Base-by-base conservation (phyloP, 2,329 filamentous ascomycete species). In the Leptographium galeiforme region DNA sequence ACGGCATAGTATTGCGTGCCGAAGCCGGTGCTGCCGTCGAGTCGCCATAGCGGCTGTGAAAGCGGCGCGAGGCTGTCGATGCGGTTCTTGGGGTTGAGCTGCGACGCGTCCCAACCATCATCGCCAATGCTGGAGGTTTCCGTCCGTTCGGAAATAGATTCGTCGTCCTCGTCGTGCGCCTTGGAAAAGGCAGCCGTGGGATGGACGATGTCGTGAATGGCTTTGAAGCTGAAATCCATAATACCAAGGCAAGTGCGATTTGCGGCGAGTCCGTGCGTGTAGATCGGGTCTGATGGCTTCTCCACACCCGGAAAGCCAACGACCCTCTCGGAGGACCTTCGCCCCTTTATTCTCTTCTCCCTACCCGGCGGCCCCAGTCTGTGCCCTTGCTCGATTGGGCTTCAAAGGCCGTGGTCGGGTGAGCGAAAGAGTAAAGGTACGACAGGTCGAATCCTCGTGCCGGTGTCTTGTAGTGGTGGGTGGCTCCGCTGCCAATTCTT, bases 31-130 rank as follows among this genome's bases (percentile, higher is more conserved):
- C 73, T 77, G 49, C 79, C 78, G 58, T 82, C 78, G 48, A 83
- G 73, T 38, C 75, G 71, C 78, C 79, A 83, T 8, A 76, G 63
- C 2, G 77, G 71, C 0, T 65, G 59, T 14, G 59, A 50, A 2
- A 71, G 70, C 8, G 67, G 63, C 3, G 69, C 70, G 16, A 82
- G 71, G 57, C 76, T 79, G 61, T 81, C 72, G 61, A 82, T 75
- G 55, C 78, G 72, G 60, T 81, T 82, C 62, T 78, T 79, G 8
- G 78, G 79, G 57, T 82, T 82, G 44, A 81, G 67, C 43, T 68
- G 64, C 6, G 78, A 81, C 4, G 62, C 56, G 13, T 64, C 62
- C 78, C 78, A 82, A 14, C n/a, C 36, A 38, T 6, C 18, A 8
- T 33, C n/a, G 13, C 39, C 45, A 4, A 18, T 16, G 39, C 10